These are phyloP conservation scores for Phytophthora sojae DNA, from an alignment of 352 stramenopile genomes.

Conservation along the genomic window DNA sequence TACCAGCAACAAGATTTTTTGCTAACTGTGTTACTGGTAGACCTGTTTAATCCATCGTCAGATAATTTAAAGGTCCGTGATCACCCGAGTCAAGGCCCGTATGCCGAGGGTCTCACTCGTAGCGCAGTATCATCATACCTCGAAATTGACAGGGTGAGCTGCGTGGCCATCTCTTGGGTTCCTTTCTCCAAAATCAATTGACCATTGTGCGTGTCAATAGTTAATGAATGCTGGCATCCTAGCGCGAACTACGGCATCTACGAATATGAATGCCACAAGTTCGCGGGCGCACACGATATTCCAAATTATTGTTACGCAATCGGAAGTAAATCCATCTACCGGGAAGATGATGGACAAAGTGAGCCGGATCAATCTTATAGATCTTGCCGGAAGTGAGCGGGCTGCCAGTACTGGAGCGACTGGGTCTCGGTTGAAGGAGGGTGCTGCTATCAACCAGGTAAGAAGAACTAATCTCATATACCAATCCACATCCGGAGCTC, in stretches of 20 bases:
- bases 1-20: not conserved
- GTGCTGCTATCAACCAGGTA: conserved; percentile 94
- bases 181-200: not conserved
- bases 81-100: conserved; percentile 85
- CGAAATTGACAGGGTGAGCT: conserved; percentile 73
- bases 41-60: conserved; percentile 85
- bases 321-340: conserved; percentile 68
- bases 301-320: conserved; percentile 87
- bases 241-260: conserved; percentile 82
- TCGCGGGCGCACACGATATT: conserved; percentile 87
- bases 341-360: conserved; percentile 88
- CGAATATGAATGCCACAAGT: conserved; percentile 90
- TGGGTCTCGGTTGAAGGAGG: conserved; percentile 91
- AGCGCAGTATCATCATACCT: conserved; percentile 84
- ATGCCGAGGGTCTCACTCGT: conserved; percentile 81
- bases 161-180: not conserved
- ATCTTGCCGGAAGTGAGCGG: conserved; percentile 93
- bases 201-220: conserved; percentile 28
- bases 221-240: conserved; percentile 89
- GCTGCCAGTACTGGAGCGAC: conserved; percentile 91
- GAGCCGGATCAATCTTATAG: conserved; percentile 90
- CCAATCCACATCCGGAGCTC: not conserved
- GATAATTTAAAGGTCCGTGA: conserved; percentile 92
- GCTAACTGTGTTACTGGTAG: conserved; percentile 32
- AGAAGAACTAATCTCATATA: not conserved